Evolutionary conservation across 345 rosid species (phyloP).

Genomic region (Sonneratia caseolaris): DNA sequence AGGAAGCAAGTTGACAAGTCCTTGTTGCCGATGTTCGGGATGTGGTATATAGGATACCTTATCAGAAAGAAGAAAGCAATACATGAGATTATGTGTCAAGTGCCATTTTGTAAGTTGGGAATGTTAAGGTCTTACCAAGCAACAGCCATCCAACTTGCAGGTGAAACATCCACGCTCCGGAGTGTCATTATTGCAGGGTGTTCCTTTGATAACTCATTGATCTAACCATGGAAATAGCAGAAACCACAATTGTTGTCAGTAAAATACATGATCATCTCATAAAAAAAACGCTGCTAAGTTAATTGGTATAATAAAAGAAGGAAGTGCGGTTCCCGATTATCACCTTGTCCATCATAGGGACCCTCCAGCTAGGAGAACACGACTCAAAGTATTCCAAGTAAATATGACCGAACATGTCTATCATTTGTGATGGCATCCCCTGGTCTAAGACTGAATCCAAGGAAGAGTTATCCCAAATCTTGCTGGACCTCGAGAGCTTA

Average conservation of each 20-base stretch:
- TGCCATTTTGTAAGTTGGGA: neutral
- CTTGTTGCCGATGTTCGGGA: conserved; percentile 46
- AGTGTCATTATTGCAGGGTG: conserved; percentile 39
- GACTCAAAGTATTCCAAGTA: conserved; percentile 55
- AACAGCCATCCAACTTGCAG: conserved; percentile 93
- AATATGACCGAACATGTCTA: conserved; percentile 41
- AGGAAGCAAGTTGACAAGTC: conserved; percentile 69
- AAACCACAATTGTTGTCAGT: conserved; percentile 2
- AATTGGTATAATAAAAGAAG: neutral
- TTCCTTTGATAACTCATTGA: conserved; percentile 34
- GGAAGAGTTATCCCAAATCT: conserved; percentile 49
- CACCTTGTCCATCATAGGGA: conserved; percentile 61
- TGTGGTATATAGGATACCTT: conserved; percentile 78
- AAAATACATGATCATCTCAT: neutral
- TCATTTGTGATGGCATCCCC: conserved; percentile 16
- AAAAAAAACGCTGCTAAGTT: neutral
- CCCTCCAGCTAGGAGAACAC: conserved; percentile 45
- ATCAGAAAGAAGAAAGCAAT: neutral
- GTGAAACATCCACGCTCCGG: conserved; percentile 63
- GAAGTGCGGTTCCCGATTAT: neutral
- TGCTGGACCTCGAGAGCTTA: conserved; percentile 52
- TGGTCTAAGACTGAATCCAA: conserved; percentile 50
- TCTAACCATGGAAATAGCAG: conserved; percentile 20
- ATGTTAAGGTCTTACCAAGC: conserved; percentile 45
- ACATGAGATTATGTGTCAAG: neutral